Evolutionary conservation across 305 asterid species (phyloP).

Genomic region (Solanum aculeatissimum): DNA sequence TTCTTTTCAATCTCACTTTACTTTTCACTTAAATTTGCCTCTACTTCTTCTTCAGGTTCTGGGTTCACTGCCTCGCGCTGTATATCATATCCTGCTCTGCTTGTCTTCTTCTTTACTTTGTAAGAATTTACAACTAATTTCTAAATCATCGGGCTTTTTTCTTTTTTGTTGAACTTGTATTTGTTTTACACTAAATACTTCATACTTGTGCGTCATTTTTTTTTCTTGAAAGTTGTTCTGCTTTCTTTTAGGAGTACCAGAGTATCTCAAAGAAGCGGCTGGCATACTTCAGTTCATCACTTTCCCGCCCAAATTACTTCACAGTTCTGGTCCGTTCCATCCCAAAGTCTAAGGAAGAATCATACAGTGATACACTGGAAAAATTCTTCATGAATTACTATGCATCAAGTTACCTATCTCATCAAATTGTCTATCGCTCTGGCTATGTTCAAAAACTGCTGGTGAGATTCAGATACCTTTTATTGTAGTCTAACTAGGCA

Average conservation of each 20-base stretch:
- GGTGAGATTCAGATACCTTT: conserved; percentile 36
- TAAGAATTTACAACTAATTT: conserved; percentile 28
- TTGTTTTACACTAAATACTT: neutral
- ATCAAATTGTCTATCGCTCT: conserved; percentile 78
- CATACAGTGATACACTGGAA: conserved; percentile 46
- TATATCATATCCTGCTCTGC: conserved; percentile 60
- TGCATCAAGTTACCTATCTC: conserved; percentile 80
- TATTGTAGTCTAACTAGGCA: neutral
- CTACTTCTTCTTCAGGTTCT: conserved; percentile 44
- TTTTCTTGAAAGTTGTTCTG: neutral
- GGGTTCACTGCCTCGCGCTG: conserved; percentile 82
- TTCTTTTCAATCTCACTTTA: neutral
- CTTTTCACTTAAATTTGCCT: neutral
- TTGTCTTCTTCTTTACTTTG: conserved; percentile 73
- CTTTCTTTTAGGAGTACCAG: conserved; percentile 61
- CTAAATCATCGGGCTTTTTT: neutral
- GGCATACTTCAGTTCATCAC: conserved; percentile 46
- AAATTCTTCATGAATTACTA: conserved; percentile 72
- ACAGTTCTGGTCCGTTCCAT: conserved; percentile 91
- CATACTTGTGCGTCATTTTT: neutral
- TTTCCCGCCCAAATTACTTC: conserved; percentile 64
- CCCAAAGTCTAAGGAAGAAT: conserved; percentile 61
- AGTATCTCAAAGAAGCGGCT: conserved; percentile 68
- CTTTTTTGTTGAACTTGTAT: neutral
- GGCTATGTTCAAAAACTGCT: conserved; percentile 74